Base-by-base conservation (phyloP, 306 rosid genomes). In the Lathyrus sativus region DNA sequence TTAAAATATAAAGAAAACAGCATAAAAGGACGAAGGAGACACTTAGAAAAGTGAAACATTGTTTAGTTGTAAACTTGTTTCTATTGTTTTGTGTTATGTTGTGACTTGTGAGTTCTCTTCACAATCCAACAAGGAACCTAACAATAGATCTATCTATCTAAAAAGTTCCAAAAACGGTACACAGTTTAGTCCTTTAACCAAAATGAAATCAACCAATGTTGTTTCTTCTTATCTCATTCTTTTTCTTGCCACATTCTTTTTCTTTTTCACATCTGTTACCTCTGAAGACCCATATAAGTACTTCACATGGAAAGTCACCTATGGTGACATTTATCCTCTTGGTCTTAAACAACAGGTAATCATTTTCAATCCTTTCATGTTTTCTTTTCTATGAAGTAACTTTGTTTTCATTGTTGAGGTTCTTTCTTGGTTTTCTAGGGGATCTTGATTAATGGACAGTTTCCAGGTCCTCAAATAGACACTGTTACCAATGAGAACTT, bases 391-490 rank as follows among this genome's bases (percentile, higher is more conserved):
- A 14, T 65, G 11, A 2, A 22, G 9, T 74, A 56, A 64, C 70
- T 26, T 3, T 66, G 24, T 31, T 66, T 10, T 41, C 15, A 63
- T 50, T 54, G 15, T 54, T 24, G 8, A 54, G 11, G 2, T 13
- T 56, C 6, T 29, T 56, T 56, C 28, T 33, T 35, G 33, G 13
- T 56, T 71, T 55, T 80, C 78, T 85, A 93, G 98, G 98, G 90
- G 70, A 93, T 93, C 74, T 85, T 93, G 86, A 90, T 93, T 68
- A 93, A 93, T 72, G 95, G 95, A 9, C 98, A 93, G 77, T 93
- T 93, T 74, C 99, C 99, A 0, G 99, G 99, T 59, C 99, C 99
- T 54, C 95, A 93, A 60, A 93, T 93, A n/a, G 97, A 93, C 12
- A 91, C 99, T 54, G 83, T 93, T 46, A 93, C 99, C 3, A 93